phyloP scores from a whole-genome alignment of 257 asterid genomes.

The Eustoma russellianum region DNA sequence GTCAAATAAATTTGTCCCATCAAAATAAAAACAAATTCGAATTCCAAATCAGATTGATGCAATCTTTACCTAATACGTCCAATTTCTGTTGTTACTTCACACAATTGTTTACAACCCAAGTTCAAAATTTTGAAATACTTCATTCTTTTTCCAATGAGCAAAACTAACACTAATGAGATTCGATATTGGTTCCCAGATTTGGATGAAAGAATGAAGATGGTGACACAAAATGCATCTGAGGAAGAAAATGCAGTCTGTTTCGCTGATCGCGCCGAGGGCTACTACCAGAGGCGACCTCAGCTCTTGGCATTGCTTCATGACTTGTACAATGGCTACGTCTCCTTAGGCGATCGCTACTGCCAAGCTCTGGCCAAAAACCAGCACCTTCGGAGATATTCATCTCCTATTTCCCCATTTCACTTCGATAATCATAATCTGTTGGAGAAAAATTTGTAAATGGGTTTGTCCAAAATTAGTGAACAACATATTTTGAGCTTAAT shows the following conservation, averaged over 20 bases:
- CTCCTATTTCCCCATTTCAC: constrained; percentile 35
- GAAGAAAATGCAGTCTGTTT: constrained; percentile 51
- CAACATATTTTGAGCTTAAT: too few relatives aligned
- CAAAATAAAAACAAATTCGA: too few relatives aligned
- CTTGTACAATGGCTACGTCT: constrained; percentile 67
- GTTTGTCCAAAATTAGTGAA: too few relatives aligned
- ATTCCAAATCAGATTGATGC: too few relatives aligned
- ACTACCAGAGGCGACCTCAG: constrained; percentile 85
- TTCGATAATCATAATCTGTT: constrained; percentile 20
- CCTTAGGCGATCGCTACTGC: constrained; percentile 76
- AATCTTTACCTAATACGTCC: too few relatives aligned
- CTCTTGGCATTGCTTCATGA: constrained; percentile 62
- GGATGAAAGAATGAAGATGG: constrained; percentile 72
- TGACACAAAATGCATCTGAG: constrained; percentile 31
- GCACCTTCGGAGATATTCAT: constrained; percentile 33
- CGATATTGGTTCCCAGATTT: constrained; percentile 35
- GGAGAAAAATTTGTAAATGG: too few relatives aligned
- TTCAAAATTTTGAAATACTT: constrained; percentile 1
- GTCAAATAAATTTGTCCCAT: too few relatives aligned
- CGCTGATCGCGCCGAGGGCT: constrained; percentile 62
- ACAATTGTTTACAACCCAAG: neutral
- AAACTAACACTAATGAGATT: constrained; percentile 1
- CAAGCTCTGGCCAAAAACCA: constrained; percentile 60
- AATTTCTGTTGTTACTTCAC: too few relatives aligned
- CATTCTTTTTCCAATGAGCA: neutral